These are phyloP conservation scores for Leccinum broughii DNA, from an alignment of 768 basidiomycete genomes.

Conservation along the genomic window DNA sequence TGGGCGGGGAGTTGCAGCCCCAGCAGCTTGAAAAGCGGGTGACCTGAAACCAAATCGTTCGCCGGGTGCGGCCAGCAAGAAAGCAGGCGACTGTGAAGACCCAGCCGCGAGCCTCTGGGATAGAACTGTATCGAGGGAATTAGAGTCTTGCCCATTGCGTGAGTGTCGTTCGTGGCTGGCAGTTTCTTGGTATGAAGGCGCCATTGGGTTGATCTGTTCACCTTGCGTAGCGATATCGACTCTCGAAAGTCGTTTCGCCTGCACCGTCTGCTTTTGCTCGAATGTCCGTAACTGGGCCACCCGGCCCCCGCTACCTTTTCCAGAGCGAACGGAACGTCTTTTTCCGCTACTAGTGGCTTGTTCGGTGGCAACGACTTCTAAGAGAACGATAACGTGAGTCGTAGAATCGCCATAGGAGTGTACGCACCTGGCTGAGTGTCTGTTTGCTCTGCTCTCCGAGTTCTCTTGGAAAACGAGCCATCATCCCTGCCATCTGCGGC, in stretches of 20 bases:
- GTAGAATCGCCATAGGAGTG: background rate
- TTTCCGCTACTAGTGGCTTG: background rate
- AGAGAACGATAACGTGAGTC: background rate
- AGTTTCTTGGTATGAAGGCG: background rate
- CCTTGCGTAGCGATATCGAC: conserved; percentile 1
- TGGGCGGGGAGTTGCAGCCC: no score
- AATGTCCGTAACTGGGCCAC: conserved; percentile 1
- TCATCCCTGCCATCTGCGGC: background rate
- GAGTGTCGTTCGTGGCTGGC: background rate
- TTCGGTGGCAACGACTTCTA: background rate
- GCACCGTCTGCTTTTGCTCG: background rate
- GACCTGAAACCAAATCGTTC: background rate
- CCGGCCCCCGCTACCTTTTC: conserved; percentile 4
- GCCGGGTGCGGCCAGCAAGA: background rate
- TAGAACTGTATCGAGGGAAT: background rate
- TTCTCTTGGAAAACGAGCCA: background rate
- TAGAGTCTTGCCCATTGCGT: background rate
- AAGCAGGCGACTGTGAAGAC: background rate
- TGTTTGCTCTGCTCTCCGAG: background rate
- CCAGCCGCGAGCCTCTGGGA: background rate
- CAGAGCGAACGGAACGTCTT: background rate
- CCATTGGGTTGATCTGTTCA: conserved; percentile 10
- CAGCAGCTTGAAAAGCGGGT: background rate
- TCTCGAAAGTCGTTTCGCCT: background rate
- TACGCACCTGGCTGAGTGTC: background rate